A percentile compares a stretch with the other conserved stretches of the same genome.
phyloP scores from a whole-genome alignment of 192 early-diverging fungal species.

The Umbelopsis sp. region DNA sequence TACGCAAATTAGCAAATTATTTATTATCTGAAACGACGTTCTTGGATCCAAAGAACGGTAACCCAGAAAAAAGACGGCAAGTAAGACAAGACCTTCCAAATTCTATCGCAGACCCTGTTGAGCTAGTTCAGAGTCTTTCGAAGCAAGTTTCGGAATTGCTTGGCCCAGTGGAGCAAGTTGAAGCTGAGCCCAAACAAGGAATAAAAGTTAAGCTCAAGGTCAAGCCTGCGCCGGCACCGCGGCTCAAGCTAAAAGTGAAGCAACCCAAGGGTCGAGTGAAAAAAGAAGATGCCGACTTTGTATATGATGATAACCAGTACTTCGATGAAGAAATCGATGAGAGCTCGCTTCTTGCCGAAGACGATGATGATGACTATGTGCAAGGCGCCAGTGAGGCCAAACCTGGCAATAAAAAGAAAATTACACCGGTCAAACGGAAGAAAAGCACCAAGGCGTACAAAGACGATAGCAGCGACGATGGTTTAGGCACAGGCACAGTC shows the following conservation, averaged over 20 bases:
- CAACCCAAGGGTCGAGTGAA: neutral
- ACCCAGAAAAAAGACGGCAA: neutral
- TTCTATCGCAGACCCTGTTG: neutral
- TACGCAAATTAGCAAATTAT: conserved; percentile 37
- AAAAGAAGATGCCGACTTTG: conserved; percentile 13
- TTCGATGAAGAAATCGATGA: conserved; percentile 20
- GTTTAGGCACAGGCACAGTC: conserved; percentile 23
- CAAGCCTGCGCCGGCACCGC: neutral
- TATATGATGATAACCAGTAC: conserved; percentile 14
- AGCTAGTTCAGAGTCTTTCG: neutral
- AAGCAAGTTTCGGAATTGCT: neutral
- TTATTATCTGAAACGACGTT: conserved; percentile 5
- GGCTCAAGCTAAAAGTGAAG: conserved; percentile 21
- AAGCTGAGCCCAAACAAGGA: neutral
- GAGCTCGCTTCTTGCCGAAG: conserved; percentile 13
- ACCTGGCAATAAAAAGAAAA: neutral
- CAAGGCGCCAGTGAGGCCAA: neutral
- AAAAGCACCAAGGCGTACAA: neutral
- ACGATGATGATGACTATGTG: conserved; percentile 26
- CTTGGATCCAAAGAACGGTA: neutral
- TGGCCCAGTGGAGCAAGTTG: neutral
- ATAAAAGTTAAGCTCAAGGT: conserved; percentile 16
- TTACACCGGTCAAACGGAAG: neutral
- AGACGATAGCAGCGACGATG: conserved; percentile 30
- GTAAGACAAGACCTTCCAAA: conserved; percentile 16